Base-by-base conservation (phyloP, 148 eudicot genomes). In the Limonium bicolor region DNA sequence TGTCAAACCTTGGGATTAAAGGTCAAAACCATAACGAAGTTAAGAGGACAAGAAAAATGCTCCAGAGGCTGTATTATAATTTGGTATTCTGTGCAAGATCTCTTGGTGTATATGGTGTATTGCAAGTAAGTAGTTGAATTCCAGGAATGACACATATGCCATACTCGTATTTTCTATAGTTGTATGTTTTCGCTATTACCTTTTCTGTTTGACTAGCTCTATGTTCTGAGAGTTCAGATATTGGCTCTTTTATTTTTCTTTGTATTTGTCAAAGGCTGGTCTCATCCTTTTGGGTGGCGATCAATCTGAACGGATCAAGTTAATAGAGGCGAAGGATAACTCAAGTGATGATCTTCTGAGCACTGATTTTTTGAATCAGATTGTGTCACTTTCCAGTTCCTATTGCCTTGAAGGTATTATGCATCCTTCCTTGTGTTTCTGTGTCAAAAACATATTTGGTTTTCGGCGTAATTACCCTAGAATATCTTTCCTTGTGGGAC, bases 31-130 rank as follows among this genome's bases (percentile, higher is more conserved):
- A 59, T 32, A 46, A 40, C 24, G 61, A 40, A 58, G 54, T 61
- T 41, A 59, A 36, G 63, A 73, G 54, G 62, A 50, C 63, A 31
- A 90, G 77, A 68, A 85, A 71, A 63, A 60, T 47, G 48, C 74
- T 90, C 12, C 69, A 61, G 20, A 81, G 57, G 42, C 49, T 73
- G 58, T 94, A 90, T 46, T 48, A 53, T 28, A 69, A 67, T 54
- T 28, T 90, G 50, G 29, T 58, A 28, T 81, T 78, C 66, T 78
- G 79, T 54, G 52, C 81, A 21, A 70, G 72, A 53, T 67, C 69
- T 43, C 88, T 90, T 56, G 99, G 99, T 36, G 36, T 78, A 10
- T 78, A 88, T 81, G 99, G 95, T 46, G 80, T 79, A 20, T 50
- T 75, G 48, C 82, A 75, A 66, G 99, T 90, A 65, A 63, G 70